phyloP scores from a whole-genome alignment of 2,329 filamentous ascomycete genomes.

The Claviceps monticola region DNA sequence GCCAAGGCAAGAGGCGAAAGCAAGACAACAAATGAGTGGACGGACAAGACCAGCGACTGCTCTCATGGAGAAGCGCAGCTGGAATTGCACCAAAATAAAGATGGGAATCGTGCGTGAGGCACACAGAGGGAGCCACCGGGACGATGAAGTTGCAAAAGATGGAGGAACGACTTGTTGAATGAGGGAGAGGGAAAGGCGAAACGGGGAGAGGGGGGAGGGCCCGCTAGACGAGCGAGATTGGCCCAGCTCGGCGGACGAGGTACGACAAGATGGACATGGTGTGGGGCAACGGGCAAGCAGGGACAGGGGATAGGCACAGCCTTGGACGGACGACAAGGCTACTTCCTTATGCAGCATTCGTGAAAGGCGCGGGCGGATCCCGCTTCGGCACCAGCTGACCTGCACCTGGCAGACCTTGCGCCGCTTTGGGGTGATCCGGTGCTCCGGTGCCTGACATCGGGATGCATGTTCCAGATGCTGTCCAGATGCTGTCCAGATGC shows the following conservation, averaged over 20 bases:
- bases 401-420: background rate
- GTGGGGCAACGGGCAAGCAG: background rate
- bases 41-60: slow-evolving; percentile 46
- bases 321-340: background rate
- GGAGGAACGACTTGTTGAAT: slow-evolving; percentile 3
- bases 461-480: slow-evolving; percentile 1
- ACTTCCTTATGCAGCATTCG: too few species aligned
- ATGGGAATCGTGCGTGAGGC: slow-evolving; percentile 5
- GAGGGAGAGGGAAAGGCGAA: slow-evolving; percentile 7
- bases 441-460: background rate
- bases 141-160: slow-evolving; percentile 5
- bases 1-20: slow-evolving; percentile 15
- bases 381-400: background rate
- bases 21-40: slow-evolving; percentile 37
- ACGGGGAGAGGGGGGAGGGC: slow-evolving; percentile 2
- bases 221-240: slow-evolving; percentile 6
- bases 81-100: slow-evolving; percentile 38
- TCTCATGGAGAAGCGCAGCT: slow-evolving; percentile 33
- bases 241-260: background rate
- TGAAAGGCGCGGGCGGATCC: background rate
- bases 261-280: slow-evolving; percentile 1
- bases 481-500: too few species aligned
- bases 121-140: slow-evolving; percentile 2
- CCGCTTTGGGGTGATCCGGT: background rate
- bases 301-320: background rate